A percentile compares a stretch with the other conserved stretches of the same genome.
These are phyloP conservation scores for Solanum tacnaense DNA, from an alignment of 257 asterid species.

Conservation along the genomic window DNA sequence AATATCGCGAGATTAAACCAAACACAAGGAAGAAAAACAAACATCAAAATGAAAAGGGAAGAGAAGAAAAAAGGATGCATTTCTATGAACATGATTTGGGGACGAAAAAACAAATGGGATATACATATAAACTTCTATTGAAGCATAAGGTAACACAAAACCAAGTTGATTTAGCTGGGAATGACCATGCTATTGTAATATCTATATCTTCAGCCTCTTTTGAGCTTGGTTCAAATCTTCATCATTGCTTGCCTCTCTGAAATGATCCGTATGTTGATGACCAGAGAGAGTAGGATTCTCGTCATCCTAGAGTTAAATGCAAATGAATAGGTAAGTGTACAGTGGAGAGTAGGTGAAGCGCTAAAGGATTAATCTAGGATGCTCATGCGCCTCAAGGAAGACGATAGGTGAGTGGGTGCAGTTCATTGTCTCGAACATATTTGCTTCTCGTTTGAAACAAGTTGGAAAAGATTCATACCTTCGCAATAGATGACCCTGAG, in stretches of 20 bases:
- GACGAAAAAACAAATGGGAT: background rate
- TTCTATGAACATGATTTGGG: background rate
- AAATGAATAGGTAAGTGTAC: background rate
- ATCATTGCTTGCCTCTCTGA: conserved; percentile 22
- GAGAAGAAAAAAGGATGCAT: background rate
- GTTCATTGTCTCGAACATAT: background rate
- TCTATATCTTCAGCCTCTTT: conserved; percentile 49
- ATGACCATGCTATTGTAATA: background rate
- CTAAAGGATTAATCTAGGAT: background rate
- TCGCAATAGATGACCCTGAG: conserved; percentile 25
- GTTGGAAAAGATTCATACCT: conserved; percentile 19
- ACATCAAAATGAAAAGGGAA: background rate
- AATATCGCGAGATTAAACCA: background rate
- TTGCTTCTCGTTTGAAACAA: background rate
- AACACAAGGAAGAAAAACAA: background rate
- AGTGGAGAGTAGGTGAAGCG: background rate
- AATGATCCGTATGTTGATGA: conserved; percentile 30
- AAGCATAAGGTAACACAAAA: background rate
- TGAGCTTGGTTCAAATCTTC: conserved; percentile 48
- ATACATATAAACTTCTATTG: background rate
- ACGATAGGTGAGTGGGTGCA: background rate
- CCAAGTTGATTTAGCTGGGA: background rate
- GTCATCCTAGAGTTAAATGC: background rate
- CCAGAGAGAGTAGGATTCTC: conserved; percentile 29
- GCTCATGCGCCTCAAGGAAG: background rate